Base-by-base conservation (phyloP, 768 basidiomycete genomes). In the Agaricus sinodeliciosus region DNA sequence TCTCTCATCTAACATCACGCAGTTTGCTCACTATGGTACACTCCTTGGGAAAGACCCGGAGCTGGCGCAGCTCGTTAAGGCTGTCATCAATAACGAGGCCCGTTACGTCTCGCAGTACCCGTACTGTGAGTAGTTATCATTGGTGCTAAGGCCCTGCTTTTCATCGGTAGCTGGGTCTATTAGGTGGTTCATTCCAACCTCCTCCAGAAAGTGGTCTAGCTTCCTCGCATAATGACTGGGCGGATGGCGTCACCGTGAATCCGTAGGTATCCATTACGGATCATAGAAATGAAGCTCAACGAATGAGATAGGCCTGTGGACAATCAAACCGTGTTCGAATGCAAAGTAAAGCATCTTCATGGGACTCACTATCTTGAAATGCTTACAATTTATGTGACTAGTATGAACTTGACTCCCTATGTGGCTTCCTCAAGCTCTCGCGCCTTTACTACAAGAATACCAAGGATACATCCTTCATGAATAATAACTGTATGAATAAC, bases 361-460 rank as follows among this genome's bases (percentile, higher is more conserved):
- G 19, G 31, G 2, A 31, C 1, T 31, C 9, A 22, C 43, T 39
- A 19, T 26, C 11, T 19, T 22, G 3, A 13, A 9, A 12, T 9
- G 28, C 16, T 43, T 25, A 36, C 35, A 9, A 15, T 27, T 52
- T 47, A 41, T 25, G 12, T 48, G 15, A 35, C 13, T 26, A 86
- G 85, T 90, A 87, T 59, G 88, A 90, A 63, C 72, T 90, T 45
- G 88, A 90, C 62, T 89, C 87, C 0, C 69, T 90, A 0, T 87
- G 85, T 55, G 80, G 85, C 5, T 90, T 90, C 70, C 66, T 90
- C 59, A 90, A 90, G 65, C 72, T 90, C 11, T 90, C 87, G 11
- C 69, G 84, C 25, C 79, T 79, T 3, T 90, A 87, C 65, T 87
- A 84, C 51, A 69, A 81, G 62, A 77, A 76, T n/a, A 90, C 88